Evolutionary conservation across 1,284 basidiomycete species (phyloP).

Genomic region (Cutaneotrichosporon dermatis): DNA sequence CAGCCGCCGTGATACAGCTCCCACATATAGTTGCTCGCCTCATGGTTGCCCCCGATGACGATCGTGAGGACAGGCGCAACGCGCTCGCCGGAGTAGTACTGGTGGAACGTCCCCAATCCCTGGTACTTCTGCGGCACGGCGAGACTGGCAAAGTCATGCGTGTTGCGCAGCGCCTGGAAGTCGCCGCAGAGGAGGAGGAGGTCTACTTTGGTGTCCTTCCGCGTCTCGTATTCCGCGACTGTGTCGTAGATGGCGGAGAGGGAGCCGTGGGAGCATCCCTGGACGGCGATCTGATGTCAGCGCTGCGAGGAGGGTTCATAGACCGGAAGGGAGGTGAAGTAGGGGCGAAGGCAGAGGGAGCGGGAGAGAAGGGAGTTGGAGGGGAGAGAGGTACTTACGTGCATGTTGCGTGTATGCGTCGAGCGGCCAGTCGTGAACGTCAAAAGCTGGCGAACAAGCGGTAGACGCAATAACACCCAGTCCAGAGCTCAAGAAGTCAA

Average conservation of each 20-base stretch:
- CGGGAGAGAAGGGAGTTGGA: too few species aligned
- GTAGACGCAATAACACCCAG: too few species aligned
- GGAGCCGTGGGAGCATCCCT: slow-evolving; percentile 93
- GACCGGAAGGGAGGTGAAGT: too few species aligned
- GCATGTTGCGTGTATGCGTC: slow-evolving; percentile 5
- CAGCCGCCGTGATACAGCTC: slow-evolving; percentile 96
- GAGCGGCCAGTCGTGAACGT: too few species aligned
- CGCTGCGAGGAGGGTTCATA: neutral
- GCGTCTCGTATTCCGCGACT: slow-evolving; percentile 61
- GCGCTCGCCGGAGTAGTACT: slow-evolving; percentile 83
- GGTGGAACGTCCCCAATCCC: slow-evolving; percentile 74
- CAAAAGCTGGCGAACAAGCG: too few species aligned
- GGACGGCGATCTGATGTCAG: slow-evolving; percentile 67
- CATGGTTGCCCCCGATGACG: slow-evolving; percentile 96
- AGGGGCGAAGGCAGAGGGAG: too few species aligned
- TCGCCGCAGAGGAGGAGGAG: slow-evolving; percentile 84
- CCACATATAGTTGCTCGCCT: slow-evolving; percentile 95
- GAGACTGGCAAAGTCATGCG: slow-evolving; percentile 80
- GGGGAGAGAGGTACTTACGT: neutral
- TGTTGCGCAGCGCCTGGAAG: slow-evolving; percentile 82
- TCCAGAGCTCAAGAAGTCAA: too few species aligned
- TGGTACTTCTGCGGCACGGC: slow-evolving; percentile 88
- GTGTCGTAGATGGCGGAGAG: slow-evolving; percentile 82
- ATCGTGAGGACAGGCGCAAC: slow-evolving; percentile 82
- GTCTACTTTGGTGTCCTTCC: slow-evolving; percentile 66